phyloP scores from a whole-genome alignment of 2,329 filamentous ascomycete genomes.

The Emmonsiellopsis sp. region DNA sequence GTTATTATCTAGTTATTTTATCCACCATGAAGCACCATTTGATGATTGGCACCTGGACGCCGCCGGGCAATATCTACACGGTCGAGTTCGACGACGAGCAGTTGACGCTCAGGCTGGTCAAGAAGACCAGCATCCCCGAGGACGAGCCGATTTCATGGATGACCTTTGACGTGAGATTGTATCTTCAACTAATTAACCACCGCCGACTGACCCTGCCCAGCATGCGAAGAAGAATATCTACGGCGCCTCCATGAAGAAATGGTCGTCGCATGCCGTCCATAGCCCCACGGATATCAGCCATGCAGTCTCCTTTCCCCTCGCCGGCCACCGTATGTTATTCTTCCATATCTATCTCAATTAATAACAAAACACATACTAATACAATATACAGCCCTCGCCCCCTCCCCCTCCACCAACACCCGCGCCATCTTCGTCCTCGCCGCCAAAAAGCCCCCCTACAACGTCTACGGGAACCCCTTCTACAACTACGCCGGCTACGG shows the following conservation, averaged over 20 bases:
- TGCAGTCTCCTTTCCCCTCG: constrained; percentile 64
- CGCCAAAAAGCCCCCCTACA: constrained; percentile 66
- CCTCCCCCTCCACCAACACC: constrained; percentile 65
- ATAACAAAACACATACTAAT: not conserved
- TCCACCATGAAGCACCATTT: constrained; percentile 71
- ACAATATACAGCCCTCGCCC: constrained; percentile 50
- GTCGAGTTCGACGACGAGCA: constrained; percentile 79
- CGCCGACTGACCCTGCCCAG: constrained; percentile 35
- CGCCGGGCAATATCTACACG: constrained; percentile 81
- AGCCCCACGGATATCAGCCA: constrained; percentile 69
- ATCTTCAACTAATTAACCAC: not conserved
- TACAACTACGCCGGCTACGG: constrained; percentile 77
- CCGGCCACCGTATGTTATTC: constrained; percentile 66
- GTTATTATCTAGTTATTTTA: too few relatives aligned
- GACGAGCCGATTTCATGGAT: constrained; percentile 92
- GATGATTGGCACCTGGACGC: constrained; percentile 89
- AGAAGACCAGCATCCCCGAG: constrained; percentile 69
- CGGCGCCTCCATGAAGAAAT: constrained; percentile 88
- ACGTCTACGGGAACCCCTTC: constrained; percentile 84
- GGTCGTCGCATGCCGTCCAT: constrained; percentile 71
- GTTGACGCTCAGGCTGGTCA: constrained; percentile 63
- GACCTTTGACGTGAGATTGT: constrained; percentile 66
- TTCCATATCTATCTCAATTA: too few relatives aligned
- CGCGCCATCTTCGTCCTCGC: constrained; percentile 83
- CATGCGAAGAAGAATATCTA: constrained; percentile 78